Percentiles rank a stretch among this genome's conserved stretches.
Evolutionary conservation across 176 grass and related monocot species (phyloP).

Genomic region (Elaeis guineensis): DNA sequence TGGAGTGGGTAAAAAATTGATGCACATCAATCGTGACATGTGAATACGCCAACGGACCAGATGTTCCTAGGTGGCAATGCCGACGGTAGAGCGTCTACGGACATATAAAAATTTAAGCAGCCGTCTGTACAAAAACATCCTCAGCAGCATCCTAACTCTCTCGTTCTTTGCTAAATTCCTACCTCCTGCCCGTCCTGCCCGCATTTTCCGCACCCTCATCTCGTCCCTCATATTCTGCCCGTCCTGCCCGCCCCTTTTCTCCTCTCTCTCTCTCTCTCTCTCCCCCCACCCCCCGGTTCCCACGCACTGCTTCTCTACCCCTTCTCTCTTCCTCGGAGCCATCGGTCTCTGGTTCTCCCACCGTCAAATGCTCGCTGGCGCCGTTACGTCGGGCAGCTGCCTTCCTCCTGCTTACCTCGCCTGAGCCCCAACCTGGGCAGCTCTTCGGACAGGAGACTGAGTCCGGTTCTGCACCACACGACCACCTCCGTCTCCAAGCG

Average conservation of each 20-base stretch:
- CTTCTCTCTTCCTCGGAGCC: slow-evolving; percentile 9
- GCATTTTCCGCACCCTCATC: slow-evolving; percentile 12
- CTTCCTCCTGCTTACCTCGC: slow-evolving; percentile 1
- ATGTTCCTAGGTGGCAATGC: no score
- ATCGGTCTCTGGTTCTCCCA: neutral
- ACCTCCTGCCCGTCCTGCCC: slow-evolving; percentile 15
- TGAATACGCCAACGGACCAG: no score
- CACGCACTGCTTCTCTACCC: slow-evolving; percentile 22
- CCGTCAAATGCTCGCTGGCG: slow-evolving; percentile 12
- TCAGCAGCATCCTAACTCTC: neutral
- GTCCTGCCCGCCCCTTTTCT: slow-evolving; percentile 39
- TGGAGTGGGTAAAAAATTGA: no score
- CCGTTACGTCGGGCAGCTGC: slow-evolving; percentile 17
- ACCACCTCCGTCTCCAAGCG: no score
- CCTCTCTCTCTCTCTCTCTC: neutral
- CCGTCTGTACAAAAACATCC: no score
- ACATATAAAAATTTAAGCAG: no score
- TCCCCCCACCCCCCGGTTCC: slow-evolving; percentile 34
- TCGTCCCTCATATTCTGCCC: slow-evolving; percentile 19
- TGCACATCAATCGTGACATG: no score
- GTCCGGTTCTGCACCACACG: no score
- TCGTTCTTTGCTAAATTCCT: slow-evolving; percentile 28
- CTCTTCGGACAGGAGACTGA: neutral
- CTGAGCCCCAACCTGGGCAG: slow-evolving; percentile 23
- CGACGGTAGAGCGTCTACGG: no score